Conservation (phyloP, 2,329 filamentous ascomycete genomes). For the Pseudogymnoascus sp. region DNA sequence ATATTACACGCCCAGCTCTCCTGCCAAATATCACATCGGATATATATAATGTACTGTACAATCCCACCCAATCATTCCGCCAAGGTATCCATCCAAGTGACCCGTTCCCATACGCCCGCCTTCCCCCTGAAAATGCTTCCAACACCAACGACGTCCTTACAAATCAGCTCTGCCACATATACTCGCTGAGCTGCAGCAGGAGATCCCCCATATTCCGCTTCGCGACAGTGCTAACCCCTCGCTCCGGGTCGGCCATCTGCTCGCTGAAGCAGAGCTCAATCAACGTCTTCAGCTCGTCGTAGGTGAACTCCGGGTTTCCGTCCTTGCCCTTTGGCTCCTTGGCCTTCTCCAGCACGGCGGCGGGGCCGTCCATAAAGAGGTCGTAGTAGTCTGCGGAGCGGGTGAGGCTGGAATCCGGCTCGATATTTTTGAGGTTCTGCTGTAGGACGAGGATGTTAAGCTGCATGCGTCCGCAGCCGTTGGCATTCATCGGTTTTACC, state of each 20-base stretch:
- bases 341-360: slow-evolving; percentile 56
- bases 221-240: slow-evolving; percentile 59
- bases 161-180: slow-evolving; percentile 52
- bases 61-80: not conserved
- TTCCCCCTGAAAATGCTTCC: not conserved
- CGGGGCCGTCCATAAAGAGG: slow-evolving; percentile 57
- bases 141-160: not conserved
- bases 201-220: slow-evolving; percentile 64
- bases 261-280: slow-evolving; percentile 63
- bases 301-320: slow-evolving; percentile 45
- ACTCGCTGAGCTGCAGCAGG: slow-evolving; percentile 61
- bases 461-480: slow-evolving; percentile 80
- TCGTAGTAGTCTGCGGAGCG: slow-evolving; percentile 60
- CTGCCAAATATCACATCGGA: not conserved
- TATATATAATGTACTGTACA: slow-evolving; percentile 8
- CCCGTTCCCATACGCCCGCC: not conserved
- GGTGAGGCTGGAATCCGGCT: slow-evolving; percentile 57
- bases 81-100: not conserved
- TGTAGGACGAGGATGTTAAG: slow-evolving; percentile 92
- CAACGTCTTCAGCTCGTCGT: slow-evolving; percentile 58
- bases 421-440: slow-evolving; percentile 93
- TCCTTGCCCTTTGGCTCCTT: slow-evolving; percentile 36
- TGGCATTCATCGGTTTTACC: slow-evolving; percentile 74
- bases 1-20: not conserved
- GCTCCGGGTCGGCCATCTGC: slow-evolving; percentile 55